Evolutionary conservation across 23 red algal species (phyloP).

Genomic region (Chondrus crispus): DNA sequence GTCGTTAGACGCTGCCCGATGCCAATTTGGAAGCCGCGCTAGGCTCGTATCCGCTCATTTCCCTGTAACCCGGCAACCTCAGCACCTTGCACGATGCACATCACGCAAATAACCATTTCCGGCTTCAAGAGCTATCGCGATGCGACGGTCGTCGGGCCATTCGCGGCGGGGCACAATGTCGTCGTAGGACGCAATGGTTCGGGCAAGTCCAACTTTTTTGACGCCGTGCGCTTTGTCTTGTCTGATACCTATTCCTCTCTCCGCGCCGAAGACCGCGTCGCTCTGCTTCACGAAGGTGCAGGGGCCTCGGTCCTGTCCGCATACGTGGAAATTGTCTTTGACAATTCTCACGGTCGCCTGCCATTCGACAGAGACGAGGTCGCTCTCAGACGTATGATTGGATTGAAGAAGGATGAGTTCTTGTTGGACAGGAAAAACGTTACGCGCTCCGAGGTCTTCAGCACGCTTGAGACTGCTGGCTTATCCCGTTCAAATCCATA

Average conservation of each 20-base stretch:
- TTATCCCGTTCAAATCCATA: conserved; percentile 98
- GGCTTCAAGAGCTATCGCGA: conserved; percentile 97
- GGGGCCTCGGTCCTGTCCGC: conserved; percentile 86
- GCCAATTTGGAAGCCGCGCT: no score
- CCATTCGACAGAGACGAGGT: conserved; percentile 82
- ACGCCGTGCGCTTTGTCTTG: conserved; percentile 92
- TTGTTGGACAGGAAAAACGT: conserved; percentile 90
- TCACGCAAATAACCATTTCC: conserved; percentile 88
- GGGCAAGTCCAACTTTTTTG: conserved; percentile 97
- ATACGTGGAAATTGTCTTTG: conserved; percentile 95
- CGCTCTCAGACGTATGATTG: conserved; percentile 81
- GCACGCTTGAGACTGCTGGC: conserved; percentile 87
- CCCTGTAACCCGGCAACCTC: background rate
- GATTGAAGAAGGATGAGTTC: conserved; percentile 98
- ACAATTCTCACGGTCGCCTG: conserved; percentile 90
- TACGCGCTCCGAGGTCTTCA: conserved; percentile 84
- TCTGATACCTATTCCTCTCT: conserved; percentile 76
- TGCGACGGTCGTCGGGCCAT: conserved; percentile 65
- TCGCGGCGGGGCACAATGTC: conserved; percentile 80
- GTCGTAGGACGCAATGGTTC: conserved; percentile 95
- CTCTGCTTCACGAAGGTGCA: conserved; percentile 92
- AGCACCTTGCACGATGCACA: conserved; percentile 57
- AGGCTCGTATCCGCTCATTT: background rate
- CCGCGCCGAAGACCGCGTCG: conserved; percentile 88
- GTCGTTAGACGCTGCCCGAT: no score